Base-by-base conservation (phyloP, 2,329 filamentous ascomycete species). In the Fusarium verrucosum region DNA sequence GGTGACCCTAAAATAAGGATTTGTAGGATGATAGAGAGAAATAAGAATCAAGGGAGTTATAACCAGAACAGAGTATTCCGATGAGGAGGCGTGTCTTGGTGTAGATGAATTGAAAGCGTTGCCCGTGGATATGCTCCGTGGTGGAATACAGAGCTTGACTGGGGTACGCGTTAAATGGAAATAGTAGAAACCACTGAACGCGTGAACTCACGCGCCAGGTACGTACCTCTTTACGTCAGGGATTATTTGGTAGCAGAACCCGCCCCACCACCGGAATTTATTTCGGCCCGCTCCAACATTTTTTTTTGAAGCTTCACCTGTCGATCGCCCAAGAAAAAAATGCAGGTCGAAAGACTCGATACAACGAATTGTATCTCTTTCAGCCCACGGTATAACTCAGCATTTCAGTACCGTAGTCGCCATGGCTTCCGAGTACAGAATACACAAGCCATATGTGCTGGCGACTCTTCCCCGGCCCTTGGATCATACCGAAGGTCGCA, bases 371-470 rank as follows among this genome's bases (percentile, higher is more conserved):
- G 70, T 46, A 58, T 50, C 50, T 51, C 44, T 45, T 67, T 41
- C 36, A 56, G 58, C 58, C 33, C 44, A 30, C 63, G 38, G 55
- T 59, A 58, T 57, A 43, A 20, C 4, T 9, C 23, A 40, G 10
- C 49, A 43, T 42, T 32, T 13, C 32, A 28, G 43, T 44, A 37
- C 49, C 35, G 55, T 41, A 35, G 44, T 71, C 65, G 67, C 68
- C 26, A 88, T 88, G 85, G 81, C 85, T 66, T 83, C 84, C 40
- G 83, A 85, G 64, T 86, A 88, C 70, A 83, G 85, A 62, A 83
- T 89, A 53, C 85, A 89, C 73, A 83, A 83, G 77, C 87, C 87
- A n/a, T 88, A 86, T 71, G 82, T 88, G 58, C 78, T 90, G 63
- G 84, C 86, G 30, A 78, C 84, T 10, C 78, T 90, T 41, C 86